Evolutionary conservation across 2,329 filamentous ascomycete genomes (phyloP), one percentile per base, ranked within the genome.

Genomic region (Exserohilum rostratum): DNA sequence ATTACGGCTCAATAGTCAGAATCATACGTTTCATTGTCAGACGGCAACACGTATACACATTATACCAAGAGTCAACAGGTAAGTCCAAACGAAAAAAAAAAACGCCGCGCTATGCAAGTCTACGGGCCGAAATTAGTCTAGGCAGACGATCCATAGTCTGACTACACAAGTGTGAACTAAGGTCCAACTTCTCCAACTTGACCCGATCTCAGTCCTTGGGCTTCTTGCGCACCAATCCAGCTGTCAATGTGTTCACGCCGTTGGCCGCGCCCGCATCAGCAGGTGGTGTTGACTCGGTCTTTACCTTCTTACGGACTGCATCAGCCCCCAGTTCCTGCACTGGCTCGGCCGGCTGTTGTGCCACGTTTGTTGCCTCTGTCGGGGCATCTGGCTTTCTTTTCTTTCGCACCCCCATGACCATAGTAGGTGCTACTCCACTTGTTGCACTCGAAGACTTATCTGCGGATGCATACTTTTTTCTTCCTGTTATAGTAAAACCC

Each of bases 181-280:
- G 15, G 15, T 42, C 33, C 5, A 17, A 25, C 18, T 7, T 43
- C 39, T 30, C 15, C 5, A 2, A 3, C 30, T 9, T 15, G 25
- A 17, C 18, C 27, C 6, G 5, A 15, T n/a, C 22, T 68, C 53
- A 65, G 42, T 31, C 35, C 53, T 72, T 76, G 2, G 69, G 66
- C 54, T 75, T 75, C 64, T 70, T 73, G 34, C 72, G 66, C 35
- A 76, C 69, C 50, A 75, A 44, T 1, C 66, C 68, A n/a, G 57
- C 61, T 1, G 61, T 56, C 3, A 75, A 61, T 6, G 64, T 69
- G 12, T 72, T 72, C 10, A 71, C 65, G 1, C 61, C 61, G 42
- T 67, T 64, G 25, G 58, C 45, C 42, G 46, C 47, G 15, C 45
- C 47, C 7, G 50, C 31, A 15, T 61, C 46, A 5, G 53, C 29